Percentiles rank a stretch among this genome's conserved stretches.
These are phyloP conservation scores for Microsporum canis DNA, from an alignment of 2,329 filamentous ascomycete genomes.

Conservation along the genomic window DNA sequence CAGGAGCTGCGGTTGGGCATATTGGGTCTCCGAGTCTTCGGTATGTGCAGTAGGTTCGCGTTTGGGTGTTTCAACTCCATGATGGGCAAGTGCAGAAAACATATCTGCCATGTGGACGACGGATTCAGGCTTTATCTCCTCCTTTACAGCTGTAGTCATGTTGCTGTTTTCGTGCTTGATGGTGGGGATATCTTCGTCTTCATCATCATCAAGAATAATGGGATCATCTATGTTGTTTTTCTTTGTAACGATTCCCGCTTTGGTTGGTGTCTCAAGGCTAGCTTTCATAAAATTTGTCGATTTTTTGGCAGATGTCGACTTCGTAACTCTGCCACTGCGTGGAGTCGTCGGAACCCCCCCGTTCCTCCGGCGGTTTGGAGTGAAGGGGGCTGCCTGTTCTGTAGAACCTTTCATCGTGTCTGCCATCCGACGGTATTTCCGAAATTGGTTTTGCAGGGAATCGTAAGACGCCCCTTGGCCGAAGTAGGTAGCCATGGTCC, in stretches of 20 bases:
- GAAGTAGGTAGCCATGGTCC: slow-evolving; percentile 35
- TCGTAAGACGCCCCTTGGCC: slow-evolving; percentile 39
- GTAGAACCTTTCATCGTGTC: slow-evolving; percentile 22
- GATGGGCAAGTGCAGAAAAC: background rate
- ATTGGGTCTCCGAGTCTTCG: background rate
- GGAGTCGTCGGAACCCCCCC: slow-evolving; percentile 13
- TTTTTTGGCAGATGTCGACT: slow-evolving; percentile 6
- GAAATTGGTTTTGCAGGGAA: slow-evolving; percentile 38
- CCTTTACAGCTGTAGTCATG: background rate
- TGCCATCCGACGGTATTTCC: slow-evolving; percentile 35
- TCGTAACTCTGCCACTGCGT: slow-evolving; percentile 14
- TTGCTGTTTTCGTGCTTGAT: background rate
- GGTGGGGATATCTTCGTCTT: background rate
- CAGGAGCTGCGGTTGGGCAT: too few relatives aligned
- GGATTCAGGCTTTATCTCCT: background rate
- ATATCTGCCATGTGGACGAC: background rate
- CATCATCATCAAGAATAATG: slow-evolving; percentile 10
- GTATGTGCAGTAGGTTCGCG: background rate
- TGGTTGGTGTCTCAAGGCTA: slow-evolving; percentile 1
- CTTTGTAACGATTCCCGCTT: background rate
- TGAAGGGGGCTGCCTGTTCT: slow-evolving; percentile 7
- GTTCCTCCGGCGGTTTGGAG: slow-evolving; percentile 1
- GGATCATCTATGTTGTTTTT: background rate
- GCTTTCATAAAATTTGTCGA: background rate
- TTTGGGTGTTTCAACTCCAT: background rate